Evolutionary conservation across 495 filamentous ascomycete genomes (phyloP).

Genomic region (Xylaria telfairii): DNA sequence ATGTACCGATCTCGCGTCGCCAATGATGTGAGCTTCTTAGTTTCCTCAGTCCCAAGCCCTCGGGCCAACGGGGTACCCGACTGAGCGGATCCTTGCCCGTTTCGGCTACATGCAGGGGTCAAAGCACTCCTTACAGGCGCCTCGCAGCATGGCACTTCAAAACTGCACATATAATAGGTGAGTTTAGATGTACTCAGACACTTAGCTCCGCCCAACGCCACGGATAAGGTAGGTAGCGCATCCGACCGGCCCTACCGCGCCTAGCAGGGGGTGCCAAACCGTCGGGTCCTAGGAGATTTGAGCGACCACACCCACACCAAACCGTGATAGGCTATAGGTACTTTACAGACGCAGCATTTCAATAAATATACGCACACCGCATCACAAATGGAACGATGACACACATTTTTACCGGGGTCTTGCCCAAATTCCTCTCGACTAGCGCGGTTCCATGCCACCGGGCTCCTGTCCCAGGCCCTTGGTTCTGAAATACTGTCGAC

Average conservation of each 20-base stretch:
- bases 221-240: background rate
- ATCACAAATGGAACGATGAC: conserved; percentile 9
- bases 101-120: background rate
- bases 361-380: conserved; percentile 9
- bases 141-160: background rate
- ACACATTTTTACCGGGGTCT: background rate
- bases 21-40: background rate
- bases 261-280: conserved; percentile 10
- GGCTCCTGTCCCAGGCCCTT: conserved; percentile 1
- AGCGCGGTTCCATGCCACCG: background rate
- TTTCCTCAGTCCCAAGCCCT: background rate
- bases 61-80: background rate
- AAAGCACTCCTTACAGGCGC: background rate
- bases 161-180: background rate
- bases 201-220: background rate
- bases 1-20: background rate
- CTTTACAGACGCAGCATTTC: background rate
- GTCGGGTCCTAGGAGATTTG: background rate
- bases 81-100: background rate
- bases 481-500: background rate
- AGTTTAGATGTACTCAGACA: background rate
- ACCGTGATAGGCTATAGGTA: background rate
- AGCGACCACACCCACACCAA: background rate
- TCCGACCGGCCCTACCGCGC: background rate
- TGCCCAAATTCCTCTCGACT: background rate